Evolutionary conservation across 208 protist species (phyloP).

Genomic region (Porcisia deanei): DNA sequence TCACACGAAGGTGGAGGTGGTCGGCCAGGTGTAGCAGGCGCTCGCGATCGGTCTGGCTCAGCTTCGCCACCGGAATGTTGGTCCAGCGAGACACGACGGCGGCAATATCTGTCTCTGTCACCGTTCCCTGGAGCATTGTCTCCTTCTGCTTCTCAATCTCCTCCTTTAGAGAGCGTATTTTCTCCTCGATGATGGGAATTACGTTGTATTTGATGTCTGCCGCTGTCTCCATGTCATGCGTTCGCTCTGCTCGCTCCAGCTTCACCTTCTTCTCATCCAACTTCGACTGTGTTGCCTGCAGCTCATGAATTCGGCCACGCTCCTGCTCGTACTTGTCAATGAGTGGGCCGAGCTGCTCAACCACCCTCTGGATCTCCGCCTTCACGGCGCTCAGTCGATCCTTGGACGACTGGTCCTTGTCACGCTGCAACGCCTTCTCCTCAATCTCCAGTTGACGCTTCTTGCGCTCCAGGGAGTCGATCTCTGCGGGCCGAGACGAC

Average conservation of each 20-base stretch:
- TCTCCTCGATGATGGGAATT: constrained; percentile 95
- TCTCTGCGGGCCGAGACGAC: constrained; percentile 94
- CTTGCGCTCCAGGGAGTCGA: constrained; percentile 93
- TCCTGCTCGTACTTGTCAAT: constrained; percentile 84
- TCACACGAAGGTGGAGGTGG: constrained; percentile 86
- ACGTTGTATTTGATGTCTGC: constrained; percentile 96
- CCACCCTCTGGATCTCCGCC: constrained; percentile 71
- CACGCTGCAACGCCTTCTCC: constrained; percentile 88
- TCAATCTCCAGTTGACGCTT: constrained; percentile 92
- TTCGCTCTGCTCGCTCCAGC: constrained; percentile 89
- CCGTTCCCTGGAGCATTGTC: constrained; percentile 93
- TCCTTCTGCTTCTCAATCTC: constrained; percentile 68
- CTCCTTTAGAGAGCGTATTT: constrained; percentile 73
- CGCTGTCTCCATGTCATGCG: constrained; percentile 88
- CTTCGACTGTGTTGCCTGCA: constrained; percentile 83
- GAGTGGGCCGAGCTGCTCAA: constrained; percentile 84
- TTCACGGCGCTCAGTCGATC: constrained; percentile 74
- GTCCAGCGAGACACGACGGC: constrained; percentile 97
- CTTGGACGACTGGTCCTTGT: constrained; percentile 81
- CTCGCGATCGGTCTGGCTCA: constrained; percentile 91
- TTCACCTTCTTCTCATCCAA: constrained; percentile 92
- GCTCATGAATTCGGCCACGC: constrained; percentile 80
- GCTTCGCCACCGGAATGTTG: constrained; percentile 96
- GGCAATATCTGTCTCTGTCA: constrained; percentile 94
- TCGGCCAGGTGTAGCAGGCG: constrained; percentile 88